Conservation (phyloP, 306 rosid genomes). For the Sophora flavescens region DNA sequence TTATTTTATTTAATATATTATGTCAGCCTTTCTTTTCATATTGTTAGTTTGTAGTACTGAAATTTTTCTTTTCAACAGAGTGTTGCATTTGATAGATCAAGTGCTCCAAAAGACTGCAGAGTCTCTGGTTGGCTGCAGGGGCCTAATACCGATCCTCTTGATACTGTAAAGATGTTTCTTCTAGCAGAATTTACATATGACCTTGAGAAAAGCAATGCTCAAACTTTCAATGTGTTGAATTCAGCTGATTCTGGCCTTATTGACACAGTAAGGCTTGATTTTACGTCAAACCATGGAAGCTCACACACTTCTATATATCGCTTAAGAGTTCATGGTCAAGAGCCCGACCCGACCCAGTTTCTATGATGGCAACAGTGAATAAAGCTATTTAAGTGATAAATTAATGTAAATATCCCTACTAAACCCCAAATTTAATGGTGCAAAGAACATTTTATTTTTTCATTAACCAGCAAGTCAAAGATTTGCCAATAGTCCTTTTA, state of each 20-base stretch:
- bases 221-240: slow-evolving; percentile 68
- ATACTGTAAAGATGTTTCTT: slow-evolving; percentile 59
- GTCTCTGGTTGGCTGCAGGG: slow-evolving; percentile 90
- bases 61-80: slow-evolving; percentile 59
- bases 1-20: neutral
- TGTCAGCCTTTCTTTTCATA: neutral
- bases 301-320: slow-evolving; percentile 97
- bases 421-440: too few relatives aligned
- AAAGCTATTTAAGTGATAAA: too few relatives aligned
- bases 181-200: slow-evolving; percentile 76
- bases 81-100: slow-evolving; percentile 87
- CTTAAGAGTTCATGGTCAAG: slow-evolving; percentile 85
- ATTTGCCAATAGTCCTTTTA: neutral
- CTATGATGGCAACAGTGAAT: slow-evolving; percentile 55
- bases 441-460: too few relatives aligned
- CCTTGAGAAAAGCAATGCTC: slow-evolving; percentile 96
- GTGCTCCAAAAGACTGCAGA: slow-evolving; percentile 92
- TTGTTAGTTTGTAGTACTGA: slow-evolving; percentile 24
- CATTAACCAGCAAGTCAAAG: too few relatives aligned
- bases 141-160: slow-evolving; percentile 43
- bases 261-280: slow-evolving; percentile 82
- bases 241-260: slow-evolving; percentile 55
- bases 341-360: slow-evolving; percentile 69
- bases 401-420: too few relatives aligned
- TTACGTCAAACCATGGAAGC: slow-evolving; percentile 88